Base-by-base conservation (phyloP, 106 monocot genomes). In the Platanthera guangdongensis region DNA sequence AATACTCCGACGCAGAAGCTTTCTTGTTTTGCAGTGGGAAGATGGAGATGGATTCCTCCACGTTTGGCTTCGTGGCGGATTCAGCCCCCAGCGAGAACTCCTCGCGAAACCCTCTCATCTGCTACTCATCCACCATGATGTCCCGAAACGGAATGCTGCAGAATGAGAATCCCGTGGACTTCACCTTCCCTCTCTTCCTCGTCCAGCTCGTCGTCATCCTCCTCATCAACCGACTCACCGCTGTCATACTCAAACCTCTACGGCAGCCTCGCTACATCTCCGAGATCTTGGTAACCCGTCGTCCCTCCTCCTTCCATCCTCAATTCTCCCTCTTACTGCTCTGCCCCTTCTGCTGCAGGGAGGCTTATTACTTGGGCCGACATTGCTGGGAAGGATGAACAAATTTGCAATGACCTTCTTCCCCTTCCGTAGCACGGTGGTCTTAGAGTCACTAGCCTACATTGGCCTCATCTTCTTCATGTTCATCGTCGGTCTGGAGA, bases 391-490 rank as follows among this genome's bases (percentile, higher is more conserved):
- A 11, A 18, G 47, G 30, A 52, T 65, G 11, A 51, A 62, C 9
- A 51, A 74, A 13, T 67, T 80, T 14, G 39, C 32, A 11, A 4
- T 4, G 6, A 8, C 19, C 11, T 8, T 80, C 16, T 80, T 80
- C 53, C 80, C 80, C 9, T 46, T 52, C 18, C 74, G 80, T 0
- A 68, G 80, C 73, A 6, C 74, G 9, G 10, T 80, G n/a, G 45
- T 80, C 52, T 57, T 80, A 9, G 80, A 80, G 51, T 74, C 80
- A 0, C 52, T 80, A 74, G 63, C 80, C 21, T 73, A 73, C 65
- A 50, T 80, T 52, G 80, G 74, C 65, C 74, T 80, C 65, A 65
- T 80, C 63, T 80, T 74, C 74, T 80, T 74, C 52, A 80, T 74
- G 16, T 80, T 80, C 65, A 64, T 74, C 52, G 65, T 74, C 2